These are phyloP conservation scores for Pichia sp. DNA, from an alignment of 1,139 yeast species.

Conservation along the genomic window DNA sequence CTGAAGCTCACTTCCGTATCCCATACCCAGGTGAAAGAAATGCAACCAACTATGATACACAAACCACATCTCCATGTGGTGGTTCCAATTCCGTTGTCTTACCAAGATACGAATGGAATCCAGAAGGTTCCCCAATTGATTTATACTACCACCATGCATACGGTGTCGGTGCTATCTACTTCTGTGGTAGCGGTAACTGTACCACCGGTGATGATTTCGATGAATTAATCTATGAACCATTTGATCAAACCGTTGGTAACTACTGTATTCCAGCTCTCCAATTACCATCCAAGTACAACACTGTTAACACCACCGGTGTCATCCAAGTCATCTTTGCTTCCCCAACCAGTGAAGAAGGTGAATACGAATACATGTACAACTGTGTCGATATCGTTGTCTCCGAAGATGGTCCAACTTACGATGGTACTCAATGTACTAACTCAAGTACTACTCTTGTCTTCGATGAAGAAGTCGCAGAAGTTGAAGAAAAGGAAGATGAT, in stretches of 20 bases:
- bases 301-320: constrained; percentile 27
- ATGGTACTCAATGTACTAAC: constrained; percentile 26
- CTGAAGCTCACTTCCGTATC: constrained; percentile 29
- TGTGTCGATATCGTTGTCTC: constrained; percentile 30
- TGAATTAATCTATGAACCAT: constrained; percentile 25
- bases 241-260: constrained; percentile 26
- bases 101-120: constrained; percentile 31
- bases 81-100: constrained; percentile 25
- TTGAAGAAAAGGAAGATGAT: constrained; percentile 1
- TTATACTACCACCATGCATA: constrained; percentile 22
- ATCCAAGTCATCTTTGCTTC: constrained; percentile 27
- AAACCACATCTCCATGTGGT: constrained; percentile 30
- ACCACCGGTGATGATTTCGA: constrained; percentile 24
- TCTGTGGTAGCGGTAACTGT: constrained; percentile 26
- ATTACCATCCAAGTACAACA: constrained; percentile 25
- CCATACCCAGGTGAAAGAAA: constrained; percentile 34
- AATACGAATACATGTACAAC: constrained; percentile 25
- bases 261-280: constrained; percentile 30
- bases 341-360: constrained; percentile 4
- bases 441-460: constrained; percentile 9
- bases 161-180: constrained; percentile 30
- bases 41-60: constrained; percentile 30
- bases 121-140: constrained; percentile 31
- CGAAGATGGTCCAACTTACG: constrained; percentile 25
- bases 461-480: constrained; percentile 15